Evolutionary conservation across 2,329 filamentous ascomycete genomes (phyloP), one percentile per base, ranked within the genome.

Genomic region (Aspergillus terreus): DNA sequence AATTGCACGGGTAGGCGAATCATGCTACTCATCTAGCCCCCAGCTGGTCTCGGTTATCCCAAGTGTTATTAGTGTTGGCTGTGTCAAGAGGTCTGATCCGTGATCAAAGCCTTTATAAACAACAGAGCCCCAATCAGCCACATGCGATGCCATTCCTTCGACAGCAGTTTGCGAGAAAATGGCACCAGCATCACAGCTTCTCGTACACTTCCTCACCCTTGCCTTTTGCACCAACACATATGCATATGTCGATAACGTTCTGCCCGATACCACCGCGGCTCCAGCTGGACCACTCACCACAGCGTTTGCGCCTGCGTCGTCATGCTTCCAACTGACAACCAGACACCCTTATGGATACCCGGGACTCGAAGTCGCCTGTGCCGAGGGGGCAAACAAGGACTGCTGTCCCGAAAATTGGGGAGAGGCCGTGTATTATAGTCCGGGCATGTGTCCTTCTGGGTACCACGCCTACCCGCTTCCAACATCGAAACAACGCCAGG

Each of bases 381-480:
- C 48, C 25, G 55, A 50, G 1, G 48, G 50, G 0, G 48, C 47
- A 9, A 48, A 51, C 2, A 36, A 49, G 4, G 54, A 58, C 6
- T 57, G 56, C 23, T 56, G 50, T 17, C 54, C 54, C 3, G 38
- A 46, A 4, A 40, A 45, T 5, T 58, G 56, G 56, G 32, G 44
- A 4, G 35, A 9, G 2, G 42, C 42, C 19, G 47, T 51, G 10
- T 58, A 58, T 38, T 58, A 55, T 25, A 58, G 54, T 44, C 56
- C 54, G 3, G 56, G 54, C 3, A 38, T 41, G 38, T 58, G 56
- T 36, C 56, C 54, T 4, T 44, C 52, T 3, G 50, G 48, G 3
- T 58, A 57, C 21, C 49, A 52, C 12, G 42, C 48, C 9, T 57
- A 44, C 30, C 47, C 54, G 2, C 33, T 58, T n/a, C 52, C 52